Evolutionary conservation across 2,329 filamentous ascomycete species (phyloP).

Genomic region (Colletotrichum sp.): DNA sequence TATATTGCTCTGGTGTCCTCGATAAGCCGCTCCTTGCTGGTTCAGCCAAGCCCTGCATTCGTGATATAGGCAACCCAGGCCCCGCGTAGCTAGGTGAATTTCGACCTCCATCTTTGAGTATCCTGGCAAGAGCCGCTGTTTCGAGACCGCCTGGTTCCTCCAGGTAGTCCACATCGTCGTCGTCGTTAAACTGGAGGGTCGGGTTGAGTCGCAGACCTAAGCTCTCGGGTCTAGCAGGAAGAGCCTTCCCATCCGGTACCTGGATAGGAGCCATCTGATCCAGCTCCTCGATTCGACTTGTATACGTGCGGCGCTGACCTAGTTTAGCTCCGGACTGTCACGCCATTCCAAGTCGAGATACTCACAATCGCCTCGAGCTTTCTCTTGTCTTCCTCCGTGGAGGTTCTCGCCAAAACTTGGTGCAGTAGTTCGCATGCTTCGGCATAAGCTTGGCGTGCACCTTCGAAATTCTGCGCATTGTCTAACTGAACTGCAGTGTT

Average conservation of each 20-base stretch:
- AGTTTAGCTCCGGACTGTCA: background rate
- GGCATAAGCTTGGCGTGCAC: slow-evolving; percentile 85
- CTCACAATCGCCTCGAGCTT: slow-evolving; percentile 94
- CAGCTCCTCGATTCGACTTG: slow-evolving; percentile 86
- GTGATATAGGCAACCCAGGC: slow-evolving; percentile 20
- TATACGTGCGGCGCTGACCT: slow-evolving; percentile 82
- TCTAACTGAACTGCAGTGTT: slow-evolving; percentile 95
- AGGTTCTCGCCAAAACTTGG: slow-evolving; percentile 85
- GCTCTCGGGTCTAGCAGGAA: slow-evolving; percentile 75
- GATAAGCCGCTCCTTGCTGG: slow-evolving; percentile 6
- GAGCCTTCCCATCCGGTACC: slow-evolving; percentile 68
- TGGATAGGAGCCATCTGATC: slow-evolving; percentile 69
- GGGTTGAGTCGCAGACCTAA: slow-evolving; percentile 48
- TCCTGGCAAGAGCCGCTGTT: slow-evolving; percentile 57
- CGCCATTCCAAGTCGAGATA: slow-evolving; percentile 25
- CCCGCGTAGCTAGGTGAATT: background rate
- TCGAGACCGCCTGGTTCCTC: slow-evolving; percentile 53
- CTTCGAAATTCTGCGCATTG: slow-evolving; percentile 94
- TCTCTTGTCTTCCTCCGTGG: slow-evolving; percentile 82
- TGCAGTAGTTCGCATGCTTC: slow-evolving; percentile 90
- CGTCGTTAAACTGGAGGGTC: slow-evolving; percentile 32
- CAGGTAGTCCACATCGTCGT: slow-evolving; percentile 47
- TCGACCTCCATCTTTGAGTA: slow-evolving; percentile 27
- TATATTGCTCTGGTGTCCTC: slow-evolving; percentile 27
- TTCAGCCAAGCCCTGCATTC: slow-evolving; percentile 5